Percentiles rank a stretch among this genome's conserved stretches.
Evolutionary conservation across 768 basidiomycete genomes (phyloP).

Genomic region (Agrocybe pediades): DNA sequence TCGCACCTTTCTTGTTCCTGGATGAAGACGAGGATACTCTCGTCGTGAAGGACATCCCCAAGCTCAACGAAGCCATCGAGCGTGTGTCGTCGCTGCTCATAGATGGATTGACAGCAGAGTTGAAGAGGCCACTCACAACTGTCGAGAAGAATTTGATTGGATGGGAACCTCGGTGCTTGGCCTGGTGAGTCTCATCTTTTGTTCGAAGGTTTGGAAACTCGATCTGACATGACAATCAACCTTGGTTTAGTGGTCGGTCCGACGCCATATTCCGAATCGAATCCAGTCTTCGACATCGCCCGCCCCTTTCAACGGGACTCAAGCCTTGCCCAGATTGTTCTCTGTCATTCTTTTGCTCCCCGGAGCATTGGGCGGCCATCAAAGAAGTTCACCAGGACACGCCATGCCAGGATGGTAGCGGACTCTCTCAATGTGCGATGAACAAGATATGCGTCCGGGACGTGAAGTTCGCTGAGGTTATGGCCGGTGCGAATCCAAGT

Average conservation of each 20-base stretch:
- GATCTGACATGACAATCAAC: not conserved
- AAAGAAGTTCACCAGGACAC: slow-evolving; percentile 16
- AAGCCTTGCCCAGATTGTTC: slow-evolving; percentile 27
- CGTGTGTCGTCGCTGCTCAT: slow-evolving; percentile 12
- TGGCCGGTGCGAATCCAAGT: slow-evolving; percentile 16
- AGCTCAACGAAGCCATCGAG: slow-evolving; percentile 15
- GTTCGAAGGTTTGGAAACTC: not conserved
- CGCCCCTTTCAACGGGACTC: slow-evolving; percentile 5
- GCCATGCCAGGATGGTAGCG: slow-evolving; percentile 22
- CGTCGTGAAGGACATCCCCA: slow-evolving; percentile 13
- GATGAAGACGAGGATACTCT: slow-evolving; percentile 12
- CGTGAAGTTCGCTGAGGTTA: slow-evolving; percentile 14
- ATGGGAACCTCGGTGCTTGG: slow-evolving; percentile 31
- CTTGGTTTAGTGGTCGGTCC: slow-evolving; percentile 23
- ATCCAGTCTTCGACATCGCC: slow-evolving; percentile 6
- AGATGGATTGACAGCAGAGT: slow-evolving; percentile 2
- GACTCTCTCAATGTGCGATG: slow-evolving; percentile 28
- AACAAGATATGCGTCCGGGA: slow-evolving; percentile 28
- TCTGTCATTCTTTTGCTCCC: slow-evolving; percentile 30
- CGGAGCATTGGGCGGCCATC: slow-evolving; percentile 24
- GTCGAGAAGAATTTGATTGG: slow-evolving; percentile 27
- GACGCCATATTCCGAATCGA: slow-evolving; percentile 27
- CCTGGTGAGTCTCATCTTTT: slow-evolving; percentile 31
- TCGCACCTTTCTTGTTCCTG: slow-evolving; percentile 12
- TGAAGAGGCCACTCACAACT: slow-evolving; percentile 18